Evolutionary conservation across 805 yeast genomes (phyloP), one percentile per base, ranked within the genome.

Genomic region (Yamadazyma philogaea): DNA sequence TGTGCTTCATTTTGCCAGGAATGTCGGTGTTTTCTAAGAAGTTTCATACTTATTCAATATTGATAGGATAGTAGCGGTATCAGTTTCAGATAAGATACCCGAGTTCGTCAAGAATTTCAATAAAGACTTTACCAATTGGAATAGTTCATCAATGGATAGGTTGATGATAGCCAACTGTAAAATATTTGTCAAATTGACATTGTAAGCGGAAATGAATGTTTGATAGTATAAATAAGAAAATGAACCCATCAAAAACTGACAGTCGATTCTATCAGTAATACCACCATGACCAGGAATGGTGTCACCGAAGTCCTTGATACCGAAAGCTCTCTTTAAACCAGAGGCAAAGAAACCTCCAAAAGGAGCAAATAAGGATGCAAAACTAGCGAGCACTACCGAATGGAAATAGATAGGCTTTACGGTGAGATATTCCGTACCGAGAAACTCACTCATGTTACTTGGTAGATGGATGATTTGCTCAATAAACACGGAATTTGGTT

Each of bases 281-380:
- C 99, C 99, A 49, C 99, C 99, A 60, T 93, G 99, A 24, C 99
- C 99, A 12, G 99, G 99, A 53, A 93, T 93, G 7, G 98, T 91
- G 59, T 91, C 95, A 52, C 98, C 99, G 58, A 93, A 93, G 66
- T 93, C 99, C 67, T 93, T 93, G 42, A 90, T 89, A 57, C 91
- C 87, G 68, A 93, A 90, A 11, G 98, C 88, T 66, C 99, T 81
- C 71, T 93, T 93, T 54, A 93, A 74, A n/a, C 98, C 99, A 41
- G 95, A 84, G 6, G 98, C 98, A 57, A 93, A 93, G 63, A 93
- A 93, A 1, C 99, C 99, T 42, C 99, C 99, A 60, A 93, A 93
- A 46, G 99, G 99, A 3, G 99, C 99, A 62, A 93, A 84, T 51
- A 93, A 75, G 0, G 98, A 91, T 1, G 99, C 98, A 73, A 93